Conservation (phyloP, 805 yeast species). For the Starmerella riodocensis region DNA sequence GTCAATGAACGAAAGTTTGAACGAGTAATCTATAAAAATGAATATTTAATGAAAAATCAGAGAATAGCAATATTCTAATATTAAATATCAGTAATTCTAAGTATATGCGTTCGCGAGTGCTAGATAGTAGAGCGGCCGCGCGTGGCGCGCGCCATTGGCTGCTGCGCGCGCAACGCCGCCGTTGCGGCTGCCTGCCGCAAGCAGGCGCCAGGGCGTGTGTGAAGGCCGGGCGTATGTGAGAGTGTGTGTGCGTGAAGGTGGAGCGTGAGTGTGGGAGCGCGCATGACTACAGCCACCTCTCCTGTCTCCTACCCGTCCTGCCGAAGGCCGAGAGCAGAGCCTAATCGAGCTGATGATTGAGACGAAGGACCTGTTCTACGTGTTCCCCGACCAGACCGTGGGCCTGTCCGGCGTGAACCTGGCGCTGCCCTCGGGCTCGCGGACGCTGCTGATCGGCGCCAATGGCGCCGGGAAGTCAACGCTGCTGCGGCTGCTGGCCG, state of each 20-base stretch:
- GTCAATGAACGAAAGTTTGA: too few relatives aligned
- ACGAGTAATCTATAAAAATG: too few relatives aligned
- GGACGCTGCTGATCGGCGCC: conserved; percentile 77
- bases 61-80: too few relatives aligned
- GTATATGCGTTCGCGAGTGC: too few relatives aligned
- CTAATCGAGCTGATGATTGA: conserved; percentile 32
- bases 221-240: background rate
- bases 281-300: background rate
- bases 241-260: too few relatives aligned
- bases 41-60: too few relatives aligned
- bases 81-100: too few relatives aligned
- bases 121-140: too few relatives aligned
- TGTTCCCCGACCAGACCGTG: conserved; percentile 47
- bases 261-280: too few relatives aligned
- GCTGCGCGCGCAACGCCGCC: background rate
- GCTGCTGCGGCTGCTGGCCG: conserved; percentile 68
- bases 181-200: background rate
- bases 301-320: background rate
- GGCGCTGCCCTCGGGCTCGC: conserved; percentile 52
- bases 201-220: background rate
- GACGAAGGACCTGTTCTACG: conserved; percentile 53
- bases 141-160: too few relatives aligned
- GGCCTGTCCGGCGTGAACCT: conserved; percentile 58
- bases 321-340: background rate
- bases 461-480: conserved; percentile 98